Evolutionary conservation across 345 rosid species (phyloP), one percentile per base, ranked within the genome.

Genomic region (Murraya koenigii): DNA sequence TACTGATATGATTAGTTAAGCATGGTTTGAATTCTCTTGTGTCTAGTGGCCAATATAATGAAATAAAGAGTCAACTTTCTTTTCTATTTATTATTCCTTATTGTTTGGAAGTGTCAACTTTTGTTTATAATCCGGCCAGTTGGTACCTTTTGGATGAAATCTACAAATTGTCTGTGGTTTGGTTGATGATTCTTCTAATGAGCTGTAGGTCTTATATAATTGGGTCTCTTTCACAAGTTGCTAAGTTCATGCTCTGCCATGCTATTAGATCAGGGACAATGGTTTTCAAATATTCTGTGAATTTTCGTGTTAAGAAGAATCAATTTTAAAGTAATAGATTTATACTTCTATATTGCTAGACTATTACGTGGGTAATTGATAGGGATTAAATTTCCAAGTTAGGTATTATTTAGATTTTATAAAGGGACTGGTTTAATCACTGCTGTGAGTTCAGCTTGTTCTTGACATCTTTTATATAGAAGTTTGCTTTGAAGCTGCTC

Each of bases 401-500:
- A 30, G 77, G 4, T 47, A 22, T 2, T 47, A 63, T 41, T 64
- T 47, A 54, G 33, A 33, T 2, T 65, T 52, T 52, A n/a, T 23
- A 33, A 17, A 41, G 78, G 67, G 14, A 38, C 6, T 2, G 30
- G 47, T 35, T 56, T 56, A 28, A n/a, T 52, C 61, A 52, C 7
- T 47, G 7, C 33, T 69, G 23, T 69, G 58, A 2, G 26, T 19
- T 59, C 55, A 59, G 25, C 36, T 15, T 17, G 17, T 58, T 33
- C 19, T 55, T 55, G 25, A 60, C 32, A 10, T 14, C 49, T n/a
- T 15, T 2, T 17, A 13, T 38, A 13, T 11, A n/a, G 62, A 55
- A 55, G 76, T 15, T 72, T 36, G 54, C 60, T 59, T 59, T 60
- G 66, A 73, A 71, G 47, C 23, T 71, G 71, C 5, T 54, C 30